Conservation (phyloP, 2,329 filamentous ascomycete genomes). For the Graphiopsis chlorocephala region DNA sequence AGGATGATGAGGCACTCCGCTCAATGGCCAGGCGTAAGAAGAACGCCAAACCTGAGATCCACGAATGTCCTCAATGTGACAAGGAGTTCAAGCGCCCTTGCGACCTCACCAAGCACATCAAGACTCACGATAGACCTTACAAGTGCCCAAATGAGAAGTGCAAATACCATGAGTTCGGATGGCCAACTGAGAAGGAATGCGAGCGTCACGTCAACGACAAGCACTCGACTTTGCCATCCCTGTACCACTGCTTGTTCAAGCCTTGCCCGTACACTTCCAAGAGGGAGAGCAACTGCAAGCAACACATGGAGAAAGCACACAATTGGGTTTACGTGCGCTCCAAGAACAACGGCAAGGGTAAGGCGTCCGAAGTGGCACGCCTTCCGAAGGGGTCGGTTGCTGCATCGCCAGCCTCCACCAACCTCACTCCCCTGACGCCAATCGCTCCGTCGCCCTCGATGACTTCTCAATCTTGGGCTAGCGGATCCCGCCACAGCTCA, state of each 20-base stretch:
- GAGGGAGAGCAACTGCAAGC: constrained; percentile 94
- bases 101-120: constrained; percentile 96
- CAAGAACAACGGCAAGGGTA: constrained; percentile 81
- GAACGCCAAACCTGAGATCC: constrained; percentile 59
- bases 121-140: constrained; percentile 94
- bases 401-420: constrained; percentile 57
- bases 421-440: constrained; percentile 34
- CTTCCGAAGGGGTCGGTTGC: constrained; percentile 60
- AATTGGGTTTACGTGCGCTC: constrained; percentile 87
- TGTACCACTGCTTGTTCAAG: constrained; percentile 79
- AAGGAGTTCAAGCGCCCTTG: constrained; percentile 97
- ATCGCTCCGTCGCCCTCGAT: constrained; percentile 41
- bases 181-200: constrained; percentile 97
- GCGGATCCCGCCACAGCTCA: constrained; percentile 30
- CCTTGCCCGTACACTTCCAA: constrained; percentile 93
- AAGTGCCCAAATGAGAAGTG: constrained; percentile 81
- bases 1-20: constrained; percentile 77
- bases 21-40: constrained; percentile 97
- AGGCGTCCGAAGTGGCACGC: constrained; percentile 51
- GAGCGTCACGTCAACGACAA: constrained; percentile 96
- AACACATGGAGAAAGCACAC: constrained; percentile 98
- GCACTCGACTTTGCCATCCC: constrained; percentile 74
- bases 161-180: constrained; percentile 87
- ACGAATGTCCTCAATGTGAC: constrained; percentile 69
- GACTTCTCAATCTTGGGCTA: constrained; percentile 32